Conservation (phyloP, 345 rosid species). For the Acer saccharum region DNA sequence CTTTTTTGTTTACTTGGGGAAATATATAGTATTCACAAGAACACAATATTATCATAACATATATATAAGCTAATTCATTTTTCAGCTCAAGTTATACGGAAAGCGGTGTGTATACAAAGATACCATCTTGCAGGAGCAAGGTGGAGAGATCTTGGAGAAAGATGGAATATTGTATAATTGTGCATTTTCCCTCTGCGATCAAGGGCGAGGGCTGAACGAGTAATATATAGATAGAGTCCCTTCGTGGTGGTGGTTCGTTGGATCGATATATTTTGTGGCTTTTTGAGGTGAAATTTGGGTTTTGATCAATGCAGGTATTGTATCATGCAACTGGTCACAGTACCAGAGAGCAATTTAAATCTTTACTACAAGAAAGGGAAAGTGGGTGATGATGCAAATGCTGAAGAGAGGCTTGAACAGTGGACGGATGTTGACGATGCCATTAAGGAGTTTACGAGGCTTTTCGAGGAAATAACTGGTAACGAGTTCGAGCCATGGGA, state of each 20-base stretch:
- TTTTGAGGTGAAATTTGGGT: neutral
- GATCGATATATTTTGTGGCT: neutral
- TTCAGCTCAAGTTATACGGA: slow-evolving; percentile 74
- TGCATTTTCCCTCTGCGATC: slow-evolving; percentile 70
- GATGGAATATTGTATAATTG: slow-evolving; percentile 74
- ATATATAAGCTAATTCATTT: neutral
- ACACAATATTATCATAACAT: neutral
- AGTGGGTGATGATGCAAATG: slow-evolving; percentile 61
- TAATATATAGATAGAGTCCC: slow-evolving; percentile 22
- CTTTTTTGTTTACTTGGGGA: no score
- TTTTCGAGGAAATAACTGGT: slow-evolving; percentile 73
- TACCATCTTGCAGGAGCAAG: slow-evolving; percentile 51
- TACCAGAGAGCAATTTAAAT: slow-evolving; percentile 57
- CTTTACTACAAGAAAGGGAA: slow-evolving; percentile 74
- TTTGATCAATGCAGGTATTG: slow-evolving; percentile 49
- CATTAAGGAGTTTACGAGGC: slow-evolving; percentile 60
- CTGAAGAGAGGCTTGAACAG: slow-evolving; percentile 73
- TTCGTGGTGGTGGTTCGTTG: neutral
- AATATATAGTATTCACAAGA: no score
- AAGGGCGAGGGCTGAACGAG: slow-evolving; percentile 66
- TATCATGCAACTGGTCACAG: slow-evolving; percentile 62
- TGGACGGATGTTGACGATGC: slow-evolving; percentile 61
- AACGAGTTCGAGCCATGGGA: slow-evolving; percentile 90
- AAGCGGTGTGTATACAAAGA: slow-evolving; percentile 74
- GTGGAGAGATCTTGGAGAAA: slow-evolving; percentile 58